phyloP scores from a whole-genome alignment of 352 stramenopile genomes.

The Pythium utonaiense region DNA sequence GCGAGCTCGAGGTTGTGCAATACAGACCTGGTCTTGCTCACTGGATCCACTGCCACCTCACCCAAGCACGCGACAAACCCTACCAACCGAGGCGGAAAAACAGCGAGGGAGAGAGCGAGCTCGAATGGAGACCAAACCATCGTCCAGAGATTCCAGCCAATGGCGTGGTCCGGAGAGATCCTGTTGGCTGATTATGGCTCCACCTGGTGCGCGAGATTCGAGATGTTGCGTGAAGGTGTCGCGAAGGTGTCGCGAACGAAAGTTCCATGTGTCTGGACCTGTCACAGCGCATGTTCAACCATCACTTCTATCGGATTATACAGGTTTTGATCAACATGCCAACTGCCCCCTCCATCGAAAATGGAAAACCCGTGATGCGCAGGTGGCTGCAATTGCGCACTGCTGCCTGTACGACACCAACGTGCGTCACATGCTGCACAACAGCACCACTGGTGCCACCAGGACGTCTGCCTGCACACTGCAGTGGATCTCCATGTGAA shows the following conservation, averaged over 20 bases:
- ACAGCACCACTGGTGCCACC: no score
- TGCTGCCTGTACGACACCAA: neutral
- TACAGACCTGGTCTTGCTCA: neutral
- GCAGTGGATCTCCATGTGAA: no score
- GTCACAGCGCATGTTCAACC: conserved; percentile 26
- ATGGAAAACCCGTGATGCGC: neutral
- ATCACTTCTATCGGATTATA: conserved; percentile 20
- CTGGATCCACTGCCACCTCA: no score
- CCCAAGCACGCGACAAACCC: no score
- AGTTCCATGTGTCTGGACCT: neutral
- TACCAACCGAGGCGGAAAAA: neutral
- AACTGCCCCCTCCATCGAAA: no score
- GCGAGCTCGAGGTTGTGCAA: neutral
- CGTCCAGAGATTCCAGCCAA: neutral
- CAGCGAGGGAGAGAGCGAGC: neutral
- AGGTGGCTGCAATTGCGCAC: neutral
- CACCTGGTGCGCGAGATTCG: conserved; percentile 11
- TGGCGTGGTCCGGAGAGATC: neutral
- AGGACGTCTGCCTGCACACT: no score
- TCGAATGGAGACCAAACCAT: neutral
- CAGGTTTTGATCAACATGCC: neutral
- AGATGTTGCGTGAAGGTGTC: conserved; percentile 9
- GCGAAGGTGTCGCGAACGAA: conserved; percentile 4
- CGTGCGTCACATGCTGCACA: neutral
- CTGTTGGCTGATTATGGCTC: neutral